Evolutionary conservation across 1,284 basidiomycete species (phyloP), one percentile per base, ranked within the genome.

Genomic region (Farysia itapuensis): DNA sequence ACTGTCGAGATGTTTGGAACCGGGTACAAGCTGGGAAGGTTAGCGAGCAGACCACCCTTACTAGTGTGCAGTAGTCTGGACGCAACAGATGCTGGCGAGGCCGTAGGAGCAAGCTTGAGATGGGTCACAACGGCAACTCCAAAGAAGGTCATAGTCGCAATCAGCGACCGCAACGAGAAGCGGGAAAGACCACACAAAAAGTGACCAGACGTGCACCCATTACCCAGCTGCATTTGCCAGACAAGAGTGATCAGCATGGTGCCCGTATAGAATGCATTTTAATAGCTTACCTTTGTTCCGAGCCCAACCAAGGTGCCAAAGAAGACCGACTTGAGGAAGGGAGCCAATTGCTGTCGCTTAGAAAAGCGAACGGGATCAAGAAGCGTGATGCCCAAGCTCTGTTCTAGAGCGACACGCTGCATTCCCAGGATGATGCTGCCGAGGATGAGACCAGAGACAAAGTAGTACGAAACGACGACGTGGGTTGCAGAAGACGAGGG

Each of bases 101-200:
- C 19, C 15, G 26, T 24, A 5, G 57, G 25, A 33, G 21, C 19
- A 11, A 48, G n/a, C 4, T 44, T 41, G 34, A 65, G 19, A 32
- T 72, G 57, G 9, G 73, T 68, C 20, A 60, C 16, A 4, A 77
- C 58, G 8, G 74, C 74, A 30, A 65, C 50, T n/a, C 58, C 39
- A 46, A 73, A 75, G 48, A 75, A 75, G 14, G 64, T 68, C 9
- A 57, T 45, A 22, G 70, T 70, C 19, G 72, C 72, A 4, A 53
- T 57, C 18, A 76, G 16, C 9, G 71, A 70, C 12, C 75, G 56
- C 5, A 50, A 21, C n/a, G 67, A 70, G 16, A 73, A 31, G 18
- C 72, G 64, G 4, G 70, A 67, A 26, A 77, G 49, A 2, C 74
- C 74, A 21, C 72, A 67, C 9, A 77, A 66, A 42, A 75, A 74